Evolutionary conservation across 2,329 filamentous ascomycete genomes (phyloP), one percentile per base, ranked within the genome.

Genomic region (Botrytis fragariae): DNA sequence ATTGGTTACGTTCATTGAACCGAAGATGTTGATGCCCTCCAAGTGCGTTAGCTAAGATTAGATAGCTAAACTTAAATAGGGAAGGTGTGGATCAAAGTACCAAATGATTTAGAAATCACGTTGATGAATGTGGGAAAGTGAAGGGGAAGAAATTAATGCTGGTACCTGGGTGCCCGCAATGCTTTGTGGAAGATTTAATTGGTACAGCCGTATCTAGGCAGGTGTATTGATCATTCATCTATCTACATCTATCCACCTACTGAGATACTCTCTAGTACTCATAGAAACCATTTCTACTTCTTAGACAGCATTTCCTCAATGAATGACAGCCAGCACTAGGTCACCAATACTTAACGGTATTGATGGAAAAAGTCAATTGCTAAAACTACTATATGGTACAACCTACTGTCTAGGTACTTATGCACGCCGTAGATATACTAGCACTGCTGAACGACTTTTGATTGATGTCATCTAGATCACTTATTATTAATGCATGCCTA

Each of bases 1-100:
- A 68, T 54, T 68, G 48, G 48, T 68, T 54, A 68, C 48, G 64
- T 54, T 57, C 51, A 57, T 57, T 68, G 64, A 54, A 35, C 45
- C 45, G 64, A 51, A 54, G 45, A 48, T 65, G 63, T 68, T 32
- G 62, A 45, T 64, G 62, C 64, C 44, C 61, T 63, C 61, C 63
- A 67, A 67, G 63, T 37, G 63, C 51, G 25, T 67, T 54, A 54
- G 64, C 64, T 67, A 67, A 54, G 64, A 51, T 54, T 39, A 29
- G 32, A 25, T 1, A 2, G 32, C 64, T 68, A 68, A 68, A 14
- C 64, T 54, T 42, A 32, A 57, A 68, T 54, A 57, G 64, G 64
- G 25, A 54, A 68, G 64, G 64, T 32, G 64, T 20, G 20, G 35
- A 18, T 16, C 18, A 20, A 18, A 12, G 45, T 29, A 67, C 45